Base-by-base conservation (phyloP, 768 basidiomycete genomes). In the Postia placenta region DNA sequence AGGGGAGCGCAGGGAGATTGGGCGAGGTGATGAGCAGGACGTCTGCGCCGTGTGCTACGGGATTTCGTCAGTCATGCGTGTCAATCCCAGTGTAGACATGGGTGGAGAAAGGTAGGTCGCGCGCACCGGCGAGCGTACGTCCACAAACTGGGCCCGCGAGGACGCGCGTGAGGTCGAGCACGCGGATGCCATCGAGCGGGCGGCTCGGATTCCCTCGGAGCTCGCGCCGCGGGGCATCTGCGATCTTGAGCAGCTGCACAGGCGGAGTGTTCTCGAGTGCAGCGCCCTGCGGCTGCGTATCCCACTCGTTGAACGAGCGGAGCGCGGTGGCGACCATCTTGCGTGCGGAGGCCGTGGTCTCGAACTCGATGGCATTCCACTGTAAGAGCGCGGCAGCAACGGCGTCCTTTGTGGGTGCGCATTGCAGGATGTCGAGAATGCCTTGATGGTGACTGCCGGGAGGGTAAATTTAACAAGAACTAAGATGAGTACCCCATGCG, bases 21-120 rank as follows among this genome's bases (percentile, higher is more conserved):
- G 78, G 79, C 0, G 80, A 81, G 11, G 80, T 80, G 27, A 83
- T 59, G 23, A 72, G 63, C 0, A 82, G 70, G 23, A 78, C 76
- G 47, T 81, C 78, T 1, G 80, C 80, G 3, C 80, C 81, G 50
- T 80, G 74, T 3, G 73, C 80, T 78, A 48, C n/a, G n/a, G n/a
- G n/a, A n/a, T n/a, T n/a, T n/a, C n/a, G n/a, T n/a, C n/a, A n/a
- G n/a, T n/a, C n/a, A n/a, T n/a, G n/a, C n/a, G n/a, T n/a, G n/a
- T n/a, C n/a, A n/a, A n/a, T n/a, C n/a, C n/a, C n/a, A n/a, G n/a
- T n/a, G n/a, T n/a, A n/a, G n/a, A n/a, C n/a, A n/a, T n/a, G n/a
- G n/a, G n/a, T n/a, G n/a, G n/a, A n/a, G n/a, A n/a, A n/a, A n/a
- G n/a, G n/a, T n/a, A 12, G 25, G 19, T 7, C 38, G 3, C 15